Evolutionary conservation across 2,329 filamentous ascomycete genomes (phyloP).

Genomic region (Zopfia rhizophila): DNA sequence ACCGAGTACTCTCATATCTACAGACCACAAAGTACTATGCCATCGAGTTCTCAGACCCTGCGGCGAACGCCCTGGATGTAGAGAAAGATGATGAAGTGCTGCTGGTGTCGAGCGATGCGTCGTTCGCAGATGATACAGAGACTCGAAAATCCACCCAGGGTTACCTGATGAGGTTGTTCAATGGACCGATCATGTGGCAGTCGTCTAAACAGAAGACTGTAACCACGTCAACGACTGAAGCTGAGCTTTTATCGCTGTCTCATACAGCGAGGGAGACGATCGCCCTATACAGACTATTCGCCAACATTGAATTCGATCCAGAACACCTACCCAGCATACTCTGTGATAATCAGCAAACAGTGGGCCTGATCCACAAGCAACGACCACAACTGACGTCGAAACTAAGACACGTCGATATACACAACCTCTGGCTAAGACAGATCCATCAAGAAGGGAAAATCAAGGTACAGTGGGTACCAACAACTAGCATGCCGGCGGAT

Average conservation of each 20-base stretch:
- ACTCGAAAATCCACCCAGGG: slow-evolving; percentile 19
- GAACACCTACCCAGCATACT: slow-evolving; percentile 1
- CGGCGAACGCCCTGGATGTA: slow-evolving; percentile 5
- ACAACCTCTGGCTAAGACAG: slow-evolving; percentile 20
- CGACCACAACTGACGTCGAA: too few species aligned
- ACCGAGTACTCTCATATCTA: slow-evolving; percentile 12
- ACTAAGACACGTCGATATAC: too few species aligned
- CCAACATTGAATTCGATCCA: too few species aligned
- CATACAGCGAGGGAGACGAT: too few species aligned
- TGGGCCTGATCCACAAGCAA: slow-evolving; percentile 11
- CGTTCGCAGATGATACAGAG: slow-evolving; percentile 19
- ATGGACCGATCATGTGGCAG: slow-evolving; percentile 25
- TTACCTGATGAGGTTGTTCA: slow-evolving; percentile 26
- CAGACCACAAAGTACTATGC: slow-evolving; percentile 15
- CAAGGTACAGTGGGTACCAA: slow-evolving; percentile 4
- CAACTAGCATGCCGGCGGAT: too few species aligned
- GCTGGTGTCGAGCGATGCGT: slow-evolving; percentile 18
- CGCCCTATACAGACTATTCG: too few species aligned
- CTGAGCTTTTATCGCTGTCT: slow-evolving; percentile 21
- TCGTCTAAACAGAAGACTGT: slow-evolving; percentile 20
- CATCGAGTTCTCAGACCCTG: slow-evolving; percentile 10
- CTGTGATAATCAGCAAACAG: slow-evolving; percentile 20
- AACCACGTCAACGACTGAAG: slow-evolving; percentile 27
- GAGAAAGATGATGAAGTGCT: slow-evolving; percentile 11
- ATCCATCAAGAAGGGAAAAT: slow-evolving; percentile 8